Conservation (phyloP, 2,329 filamentous ascomycete species). For the Thelonectria discophora region DNA sequence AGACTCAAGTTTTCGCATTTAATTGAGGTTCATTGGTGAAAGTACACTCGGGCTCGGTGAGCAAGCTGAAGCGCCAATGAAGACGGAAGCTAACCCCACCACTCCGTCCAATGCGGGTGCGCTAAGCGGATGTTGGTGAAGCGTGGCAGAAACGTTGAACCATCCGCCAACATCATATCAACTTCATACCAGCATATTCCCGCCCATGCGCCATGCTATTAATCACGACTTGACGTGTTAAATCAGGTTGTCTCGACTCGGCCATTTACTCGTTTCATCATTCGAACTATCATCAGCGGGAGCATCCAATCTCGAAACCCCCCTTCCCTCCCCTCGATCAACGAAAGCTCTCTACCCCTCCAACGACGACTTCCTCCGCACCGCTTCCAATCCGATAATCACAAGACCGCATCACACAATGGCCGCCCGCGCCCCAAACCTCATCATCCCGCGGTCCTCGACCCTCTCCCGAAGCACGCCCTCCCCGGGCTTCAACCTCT, state of each 20-base stretch:
- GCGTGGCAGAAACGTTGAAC: constrained; percentile 20
- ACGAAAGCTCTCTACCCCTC: background rate
- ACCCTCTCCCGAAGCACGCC: constrained; percentile 35
- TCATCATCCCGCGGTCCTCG: constrained; percentile 41
- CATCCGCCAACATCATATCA: constrained; percentile 10
- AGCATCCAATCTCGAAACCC: background rate
- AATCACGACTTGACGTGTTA: too few species aligned
- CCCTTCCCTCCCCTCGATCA: background rate
- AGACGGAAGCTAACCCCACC: constrained; percentile 3
- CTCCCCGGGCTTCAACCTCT: constrained; percentile 53
- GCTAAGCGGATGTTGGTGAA: constrained; percentile 17
- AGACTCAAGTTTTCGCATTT: too few species aligned
- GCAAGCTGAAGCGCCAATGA: too few species aligned
- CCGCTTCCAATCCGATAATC: background rate
- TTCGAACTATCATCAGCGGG: background rate
- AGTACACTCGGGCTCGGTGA: too few species aligned
- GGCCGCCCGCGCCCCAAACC: constrained; percentile 38
- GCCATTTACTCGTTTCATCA: background rate
- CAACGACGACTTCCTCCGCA: background rate
- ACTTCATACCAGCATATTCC: background rate
- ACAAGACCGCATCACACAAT: constrained; percentile 15
- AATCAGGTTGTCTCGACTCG: background rate
- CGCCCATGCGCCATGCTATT: too few species aligned
- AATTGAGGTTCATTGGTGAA: too few species aligned
- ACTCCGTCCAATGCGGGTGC: background rate